Base-by-base conservation (phyloP, 164 flowering plant genomes). In the Houttuynia cordata region DNA sequence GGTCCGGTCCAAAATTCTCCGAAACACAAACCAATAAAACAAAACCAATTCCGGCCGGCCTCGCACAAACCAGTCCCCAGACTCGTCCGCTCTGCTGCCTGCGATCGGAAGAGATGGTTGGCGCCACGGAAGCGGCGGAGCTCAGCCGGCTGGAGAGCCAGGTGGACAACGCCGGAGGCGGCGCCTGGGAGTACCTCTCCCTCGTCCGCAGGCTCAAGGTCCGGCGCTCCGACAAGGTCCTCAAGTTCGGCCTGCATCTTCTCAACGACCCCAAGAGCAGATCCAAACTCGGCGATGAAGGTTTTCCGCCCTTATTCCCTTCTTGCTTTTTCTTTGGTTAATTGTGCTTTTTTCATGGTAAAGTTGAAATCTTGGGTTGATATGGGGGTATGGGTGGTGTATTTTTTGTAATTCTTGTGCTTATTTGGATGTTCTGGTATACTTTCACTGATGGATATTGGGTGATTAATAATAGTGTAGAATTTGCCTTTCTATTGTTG, bases 111-210 rank as follows among this genome's bases (percentile, higher is more conserved):
- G 61, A 60, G 72, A 93, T 93, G 98, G 96, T 93, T 76, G 88
- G 80, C 49, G 86, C 83, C 70, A 69, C 79, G 40, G 97, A 93
- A 72, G 84, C 83, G 70, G 65, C 71, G 22, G 74, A 84, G 64
- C 74, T 93, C 69, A 75, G 72, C 55, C 75, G 80, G 56, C 73
- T 93, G 49, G 98, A 93, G 68, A 79, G 24, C 61, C 97, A 89
- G 78, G 97, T 86, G 18, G 98, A 93, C 45, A 83, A 84, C 70
- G 96, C 94, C 3, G 98, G 98, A 10, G 97, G 96, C 41, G 96
- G 97, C n/a, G 85, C 76, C 21, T 93, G 96, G 98, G 97, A 93
- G 73, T 93, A 90, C 62, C 85, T 93, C 56, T 83, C 81, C 60
- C 79, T 90, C n/a, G 80, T 86, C 21, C 62, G 84, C 37, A 93